Evolutionary conservation across 139 green algal species (phyloP), one percentile per base, ranked within the genome.

Genomic region (Tetraselmis striata): DNA sequence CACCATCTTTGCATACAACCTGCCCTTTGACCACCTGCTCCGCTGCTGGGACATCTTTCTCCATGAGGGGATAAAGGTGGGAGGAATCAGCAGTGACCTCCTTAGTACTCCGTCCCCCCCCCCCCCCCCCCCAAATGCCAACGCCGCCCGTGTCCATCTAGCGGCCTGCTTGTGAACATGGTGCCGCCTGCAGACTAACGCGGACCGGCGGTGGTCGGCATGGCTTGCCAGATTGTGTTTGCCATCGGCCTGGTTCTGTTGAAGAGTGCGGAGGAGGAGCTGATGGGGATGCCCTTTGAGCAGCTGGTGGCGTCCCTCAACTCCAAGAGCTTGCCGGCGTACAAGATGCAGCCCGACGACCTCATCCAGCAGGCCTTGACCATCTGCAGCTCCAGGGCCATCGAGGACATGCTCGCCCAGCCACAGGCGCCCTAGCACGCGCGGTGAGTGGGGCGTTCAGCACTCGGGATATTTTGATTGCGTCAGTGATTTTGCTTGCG

Each of bases 41-140:
- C 84, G 94, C 22, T 84, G 97, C 29, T 97, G 93, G 93, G 93
- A 97, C 82, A 80, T 95, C 2, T 94, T 96, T 75, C 77, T 97
- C 79, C 85, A 92, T 25, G 93, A 97, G 87, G 93, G 91, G 1
- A 77, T 86, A 29, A 95, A 92, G 77, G 82, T 91, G 5, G 75
- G 84, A n/a, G n/a, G n/a, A n/a, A n/a, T n/a, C n/a, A n/a, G n/a
- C n/a, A n/a, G n/a, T 67, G 45, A 18, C 45, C 45, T 67, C 45
- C 45, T 18, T 18, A n/a, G n/a, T n/a, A n/a, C 45, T 18, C 18
- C 45, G 18, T 18, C 45, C 45, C 18, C 11, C 45, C 45, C 45
- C 18, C 45, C 45, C 18, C 18, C 45, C 45, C 45, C 5, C 45
- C 18, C 18, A 67, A 5, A 18, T 18, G 18, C 11, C 45, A 5